A percentile compares a stretch with the other conserved stretches of the same genome.
Evolutionary conservation across 2,329 filamentous ascomycete species (phyloP).

Genomic region (Cercospora brassicicola): DNA sequence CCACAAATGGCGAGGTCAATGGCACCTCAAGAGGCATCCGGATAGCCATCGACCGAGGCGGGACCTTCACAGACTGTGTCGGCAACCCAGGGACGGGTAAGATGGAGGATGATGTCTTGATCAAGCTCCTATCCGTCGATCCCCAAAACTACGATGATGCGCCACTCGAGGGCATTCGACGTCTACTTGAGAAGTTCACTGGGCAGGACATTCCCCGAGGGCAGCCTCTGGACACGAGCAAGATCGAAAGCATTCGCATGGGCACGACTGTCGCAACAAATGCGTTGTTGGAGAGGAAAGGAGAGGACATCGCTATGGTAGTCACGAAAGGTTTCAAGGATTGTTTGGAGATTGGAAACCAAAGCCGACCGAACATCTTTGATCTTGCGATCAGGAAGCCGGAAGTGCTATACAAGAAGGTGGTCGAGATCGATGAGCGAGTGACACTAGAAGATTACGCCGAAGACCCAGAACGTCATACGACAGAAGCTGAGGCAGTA

Average conservation of each 20-base stretch:
- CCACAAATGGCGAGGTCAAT: constrained; percentile 14
- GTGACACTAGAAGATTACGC: constrained; percentile 91
- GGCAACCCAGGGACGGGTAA: constrained; percentile 71
- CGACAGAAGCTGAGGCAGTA: constrained; percentile 57
- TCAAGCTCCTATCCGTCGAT: constrained; percentile 87
- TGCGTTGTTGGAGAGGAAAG: constrained; percentile 84
- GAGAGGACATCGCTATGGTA: constrained; percentile 82
- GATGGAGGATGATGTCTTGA: constrained; percentile 73
- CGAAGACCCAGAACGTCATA: constrained; percentile 71
- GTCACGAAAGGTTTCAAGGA: constrained; percentile 87
- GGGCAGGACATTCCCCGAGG: constrained; percentile 75
- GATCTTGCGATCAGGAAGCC: constrained; percentile 84
- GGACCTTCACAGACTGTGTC: constrained; percentile 91
- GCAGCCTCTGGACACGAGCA: constrained; percentile 73
- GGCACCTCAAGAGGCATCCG: constrained; percentile 58
- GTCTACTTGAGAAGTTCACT: constrained; percentile 77
- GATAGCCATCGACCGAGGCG: constrained; percentile 77
- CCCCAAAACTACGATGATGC: constrained; percentile 88
- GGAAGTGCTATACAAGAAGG: constrained; percentile 78
- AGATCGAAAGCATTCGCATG: constrained; percentile 92
- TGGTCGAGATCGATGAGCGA: constrained; percentile 87
- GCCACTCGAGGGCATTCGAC: constrained; percentile 84
- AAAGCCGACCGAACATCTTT: constrained; percentile 85
- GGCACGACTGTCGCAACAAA: constrained; percentile 94
- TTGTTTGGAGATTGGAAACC: constrained; percentile 85